Conservation (phyloP, 257 asterid species). For the Lycium ferocissimum region DNA sequence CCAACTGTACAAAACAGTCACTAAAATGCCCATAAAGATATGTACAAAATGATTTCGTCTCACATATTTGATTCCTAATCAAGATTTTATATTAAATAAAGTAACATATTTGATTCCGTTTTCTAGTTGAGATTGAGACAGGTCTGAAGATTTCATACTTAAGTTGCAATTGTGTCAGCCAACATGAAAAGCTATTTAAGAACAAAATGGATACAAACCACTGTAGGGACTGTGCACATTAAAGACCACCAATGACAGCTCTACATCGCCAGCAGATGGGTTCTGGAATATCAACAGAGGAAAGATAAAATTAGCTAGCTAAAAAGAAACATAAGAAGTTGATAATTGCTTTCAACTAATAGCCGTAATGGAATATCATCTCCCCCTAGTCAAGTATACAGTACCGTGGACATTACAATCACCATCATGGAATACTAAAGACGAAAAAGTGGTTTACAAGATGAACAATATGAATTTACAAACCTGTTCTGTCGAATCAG, state of each 20-base stretch:
- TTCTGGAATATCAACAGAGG: constrained; percentile 52
- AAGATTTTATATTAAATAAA: no score
- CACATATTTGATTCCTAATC: not conserved
- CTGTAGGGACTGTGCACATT: constrained; percentile 66
- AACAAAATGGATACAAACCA: constrained; percentile 51
- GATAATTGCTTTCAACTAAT: not conserved
- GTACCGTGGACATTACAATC: not conserved
- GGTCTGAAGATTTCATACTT: constrained; percentile 20
- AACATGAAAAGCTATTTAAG: not conserved
- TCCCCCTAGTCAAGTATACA: not conserved
- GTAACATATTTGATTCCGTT: not conserved
- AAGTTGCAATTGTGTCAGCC: not conserved
- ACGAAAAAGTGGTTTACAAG: constrained; percentile 11
- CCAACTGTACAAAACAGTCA: not conserved
- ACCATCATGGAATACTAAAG: constrained; percentile 11
- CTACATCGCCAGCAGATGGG: constrained; percentile 54
- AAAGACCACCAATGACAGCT: constrained; percentile 71
- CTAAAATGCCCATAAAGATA: not conserved
- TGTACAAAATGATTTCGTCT: not conserved
- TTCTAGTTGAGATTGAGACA: constrained; percentile 1
- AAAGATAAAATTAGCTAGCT: constrained; percentile 1
- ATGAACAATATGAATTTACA: constrained; percentile 24
- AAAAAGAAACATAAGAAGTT: not conserved
- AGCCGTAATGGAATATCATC: not conserved
- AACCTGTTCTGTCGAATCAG: constrained; percentile 71